Percentiles rank a stretch among this genome's conserved stretches.
Conservation (phyloP, 768 basidiomycete species). For the Podaxis sp. region DNA sequence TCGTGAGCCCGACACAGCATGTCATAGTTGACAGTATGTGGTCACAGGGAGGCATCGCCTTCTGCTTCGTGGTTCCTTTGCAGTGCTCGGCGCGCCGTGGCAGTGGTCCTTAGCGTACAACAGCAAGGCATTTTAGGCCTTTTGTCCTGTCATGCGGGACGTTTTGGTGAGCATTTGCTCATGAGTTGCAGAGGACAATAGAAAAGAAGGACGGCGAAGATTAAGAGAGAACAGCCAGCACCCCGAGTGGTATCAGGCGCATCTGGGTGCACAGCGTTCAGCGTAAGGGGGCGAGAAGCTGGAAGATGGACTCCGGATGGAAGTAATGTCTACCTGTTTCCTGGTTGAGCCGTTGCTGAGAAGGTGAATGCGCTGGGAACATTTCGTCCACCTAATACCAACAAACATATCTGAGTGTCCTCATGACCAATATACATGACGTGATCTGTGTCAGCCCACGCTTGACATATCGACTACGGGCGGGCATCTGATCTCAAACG, state of each 20-base stretch:
- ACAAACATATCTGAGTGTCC: too few relatives aligned
- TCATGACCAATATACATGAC: not conserved
- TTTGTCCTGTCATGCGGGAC: not conserved
- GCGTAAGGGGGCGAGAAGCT: too few relatives aligned
- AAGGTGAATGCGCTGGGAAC: too few relatives aligned
- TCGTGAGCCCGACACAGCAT: not conserved
- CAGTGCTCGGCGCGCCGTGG: not conserved
- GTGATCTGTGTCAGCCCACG: not conserved
- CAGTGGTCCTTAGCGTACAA: not conserved
- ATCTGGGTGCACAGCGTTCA: too few relatives aligned
- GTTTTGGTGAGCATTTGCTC: not conserved
- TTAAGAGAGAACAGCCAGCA: too few relatives aligned
- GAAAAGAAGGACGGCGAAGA: too few relatives aligned
- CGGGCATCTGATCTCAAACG: not conserved
- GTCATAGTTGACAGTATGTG: not conserved
- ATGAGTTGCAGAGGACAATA: not conserved
- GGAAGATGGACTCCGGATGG: too few relatives aligned
- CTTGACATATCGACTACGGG: too few relatives aligned
- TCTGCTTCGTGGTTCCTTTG: not conserved
- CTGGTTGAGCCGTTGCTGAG: too few relatives aligned
- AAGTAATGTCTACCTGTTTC: too few relatives aligned
- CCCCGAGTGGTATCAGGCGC: too few relatives aligned
- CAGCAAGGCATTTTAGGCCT: not conserved
- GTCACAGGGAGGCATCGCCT: not conserved
- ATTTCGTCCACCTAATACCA: too few relatives aligned